Evolutionary conservation across 345 rosid genomes (phyloP), one percentile per base, ranked within the genome.

Genomic region (Geranium brycei): DNA sequence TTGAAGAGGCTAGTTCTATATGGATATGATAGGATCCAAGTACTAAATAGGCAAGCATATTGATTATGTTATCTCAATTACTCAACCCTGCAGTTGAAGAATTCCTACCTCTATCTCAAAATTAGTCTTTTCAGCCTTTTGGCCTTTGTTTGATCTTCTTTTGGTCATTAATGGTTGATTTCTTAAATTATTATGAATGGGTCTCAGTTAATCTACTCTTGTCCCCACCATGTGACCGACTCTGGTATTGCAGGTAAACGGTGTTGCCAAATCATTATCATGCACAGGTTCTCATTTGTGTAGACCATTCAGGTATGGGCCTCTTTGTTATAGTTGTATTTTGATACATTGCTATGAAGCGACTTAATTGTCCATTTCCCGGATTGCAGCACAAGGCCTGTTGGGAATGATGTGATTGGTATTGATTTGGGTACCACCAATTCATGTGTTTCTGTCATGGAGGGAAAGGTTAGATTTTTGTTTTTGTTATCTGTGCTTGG

Each of bases 371-470:
- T 8, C 4, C 30, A 8, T 16, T 35, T 38, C 15, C 19, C 60
- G 16, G 10, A 13, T 60, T 47, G 10, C 62, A 70, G 73, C 62
- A 60, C 73, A 0, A 65, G 61, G 5, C 35, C 73, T 32, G 65
- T 65, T 0, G 73, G 73, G 63, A 65, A 38, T 66, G 73, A 70
- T 51, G 73, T 70, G 15, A 41, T 70, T 4, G 73, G 73, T 65
- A 70, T 70, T 5, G 73, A 70, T 64, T 30, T 70, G 40, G 73
- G 76, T 31, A 72, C 68, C 7, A 67, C 76, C 38, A 70, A 70
- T 60, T 70, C 73, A 10, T 70, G 73, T 16, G 73, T 70, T 56
- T 64, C 69, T 30, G 69, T 70, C 57, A 70, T 70, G 73, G 73
- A 70, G 19, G 73, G 73, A 28, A 70, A 70, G 68, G 73, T 64